Evolutionary conservation across 2,329 filamentous ascomycete species (phyloP), one percentile per base, ranked within the genome.

Genomic region (Aquanectria penicillioides): DNA sequence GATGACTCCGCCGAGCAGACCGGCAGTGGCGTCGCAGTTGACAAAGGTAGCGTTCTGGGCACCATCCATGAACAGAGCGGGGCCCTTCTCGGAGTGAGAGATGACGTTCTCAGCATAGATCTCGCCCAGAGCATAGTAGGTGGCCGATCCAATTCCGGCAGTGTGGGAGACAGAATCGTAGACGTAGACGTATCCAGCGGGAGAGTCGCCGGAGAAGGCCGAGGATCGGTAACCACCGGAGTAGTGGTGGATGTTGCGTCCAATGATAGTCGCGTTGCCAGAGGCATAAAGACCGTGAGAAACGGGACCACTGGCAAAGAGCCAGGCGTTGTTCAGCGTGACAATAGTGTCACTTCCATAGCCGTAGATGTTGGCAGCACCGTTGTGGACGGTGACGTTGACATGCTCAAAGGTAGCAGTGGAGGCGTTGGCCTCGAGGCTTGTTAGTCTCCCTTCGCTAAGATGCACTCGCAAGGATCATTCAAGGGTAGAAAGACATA

Each of bases 51-150:
- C 54, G 33, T 51, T 51, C 22, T 57, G 54, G 10, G 20, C 6
- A 6, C 54, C 54, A 17, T 57, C 54, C 38, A 51, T 51, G 38
- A 57, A 51, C 26, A 57, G 25, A 6, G 47, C 47, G 4, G 54
- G 54, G 31, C 54, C 54, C 1, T 57, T 57, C 6, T 57, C 47
- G 6, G 47, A 38, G 33, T 46, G 38, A 4, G 54, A 57, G 47
- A 57, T 52, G 54, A 57, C 47, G 12, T 47, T 57, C 26, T 57
- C 54, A 15, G 54, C 54, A 26, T 57, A 57, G 40, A 57, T 57
- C 34, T 25, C 20, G 12, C 54, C 54, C 11, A 57, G 54, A 3
- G 54, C 38, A 18, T 57, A 57, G 26, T 34, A 57, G 2, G 54
- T 57, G 11, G 54, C 54, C 20, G 54, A 57, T 18, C 54, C 54